Conservation (phyloP, 2,329 filamentous ascomycete genomes). For the Aspergillus udagawae region DNA sequence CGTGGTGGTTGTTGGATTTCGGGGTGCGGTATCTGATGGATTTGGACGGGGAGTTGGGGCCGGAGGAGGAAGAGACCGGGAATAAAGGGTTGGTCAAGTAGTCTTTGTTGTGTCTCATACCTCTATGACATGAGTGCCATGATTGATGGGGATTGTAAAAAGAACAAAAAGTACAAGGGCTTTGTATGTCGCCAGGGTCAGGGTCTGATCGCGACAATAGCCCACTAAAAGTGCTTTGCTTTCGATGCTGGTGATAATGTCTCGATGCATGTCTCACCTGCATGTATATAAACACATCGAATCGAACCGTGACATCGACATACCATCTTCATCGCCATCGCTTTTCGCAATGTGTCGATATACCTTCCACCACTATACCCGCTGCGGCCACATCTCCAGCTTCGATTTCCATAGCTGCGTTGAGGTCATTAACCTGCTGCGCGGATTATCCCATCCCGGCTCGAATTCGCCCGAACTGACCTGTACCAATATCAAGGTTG, state of each 20-base stretch:
- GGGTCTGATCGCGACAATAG: not conserved
- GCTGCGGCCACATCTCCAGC: slow-evolving; percentile 26
- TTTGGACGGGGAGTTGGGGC: slow-evolving; percentile 8
- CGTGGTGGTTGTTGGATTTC: slow-evolving; percentile 36
- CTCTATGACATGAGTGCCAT: not conserved
- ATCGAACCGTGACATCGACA: not conserved
- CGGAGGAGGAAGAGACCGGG: not conserved
- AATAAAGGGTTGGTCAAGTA: not conserved
- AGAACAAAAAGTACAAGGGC: not conserved
- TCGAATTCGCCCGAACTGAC: not conserved
- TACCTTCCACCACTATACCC: slow-evolving; percentile 24
- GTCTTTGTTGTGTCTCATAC: not conserved
- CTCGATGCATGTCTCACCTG: not conserved
- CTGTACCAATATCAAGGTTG: slow-evolving; percentile 4
- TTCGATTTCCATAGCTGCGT: slow-evolving; percentile 23
- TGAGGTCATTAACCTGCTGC: slow-evolving; percentile 17
- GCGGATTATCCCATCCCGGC: not conserved
- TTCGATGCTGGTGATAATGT: not conserved
- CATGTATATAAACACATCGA: not conserved
- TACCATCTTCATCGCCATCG: not conserved
- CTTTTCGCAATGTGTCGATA: slow-evolving; percentile 21
- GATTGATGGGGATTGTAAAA: not conserved
- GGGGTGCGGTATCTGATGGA: slow-evolving; percentile 28
- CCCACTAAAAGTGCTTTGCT: not conserved
- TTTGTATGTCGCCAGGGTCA: not conserved